phyloP scores from a whole-genome alignment of 306 rosid species.

The Cajanus cajan region DNA sequence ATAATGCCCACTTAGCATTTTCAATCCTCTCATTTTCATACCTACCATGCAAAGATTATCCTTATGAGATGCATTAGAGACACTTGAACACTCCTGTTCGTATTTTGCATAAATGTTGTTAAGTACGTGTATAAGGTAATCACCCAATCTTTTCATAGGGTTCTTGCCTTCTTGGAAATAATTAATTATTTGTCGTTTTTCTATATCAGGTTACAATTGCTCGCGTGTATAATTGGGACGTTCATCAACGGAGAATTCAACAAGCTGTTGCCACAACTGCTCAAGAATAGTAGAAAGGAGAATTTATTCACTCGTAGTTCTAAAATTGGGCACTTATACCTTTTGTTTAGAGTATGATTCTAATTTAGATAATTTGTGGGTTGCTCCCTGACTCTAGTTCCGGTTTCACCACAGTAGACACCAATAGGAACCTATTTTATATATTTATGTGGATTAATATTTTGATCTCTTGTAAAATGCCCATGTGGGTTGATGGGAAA shows the following conservation, averaged over 20 bases:
- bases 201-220: constrained; percentile 81
- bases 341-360: constrained; percentile 42
- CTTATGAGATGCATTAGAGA: not conserved
- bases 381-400: constrained; percentile 15
- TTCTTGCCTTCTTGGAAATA: not conserved
- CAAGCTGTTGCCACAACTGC: constrained; percentile 44
- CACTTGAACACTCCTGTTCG: not conserved
- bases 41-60: not conserved
- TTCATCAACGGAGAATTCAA: constrained; percentile 71
- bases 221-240: constrained; percentile 94
- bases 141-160: not conserved
- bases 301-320: constrained; percentile 24
- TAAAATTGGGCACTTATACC: constrained; percentile 19
- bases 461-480: constrained; percentile 27
- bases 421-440: constrained; percentile 39
- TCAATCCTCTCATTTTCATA: not conserved
- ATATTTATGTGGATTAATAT: constrained; percentile 23
- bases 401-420: constrained; percentile 20
- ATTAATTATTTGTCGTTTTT: constrained; percentile 7
- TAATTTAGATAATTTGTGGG: constrained; percentile 37
- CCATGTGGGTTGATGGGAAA: constrained; percentile 23
- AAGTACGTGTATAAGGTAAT: not conserved
- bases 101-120: not conserved
- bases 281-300: constrained; percentile 32
- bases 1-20: not conserved